Evolutionary conservation across 2,329 filamentous ascomycete species (phyloP), one percentile per base, ranked within the genome.

Genomic region (Helotiales sp.): DNA sequence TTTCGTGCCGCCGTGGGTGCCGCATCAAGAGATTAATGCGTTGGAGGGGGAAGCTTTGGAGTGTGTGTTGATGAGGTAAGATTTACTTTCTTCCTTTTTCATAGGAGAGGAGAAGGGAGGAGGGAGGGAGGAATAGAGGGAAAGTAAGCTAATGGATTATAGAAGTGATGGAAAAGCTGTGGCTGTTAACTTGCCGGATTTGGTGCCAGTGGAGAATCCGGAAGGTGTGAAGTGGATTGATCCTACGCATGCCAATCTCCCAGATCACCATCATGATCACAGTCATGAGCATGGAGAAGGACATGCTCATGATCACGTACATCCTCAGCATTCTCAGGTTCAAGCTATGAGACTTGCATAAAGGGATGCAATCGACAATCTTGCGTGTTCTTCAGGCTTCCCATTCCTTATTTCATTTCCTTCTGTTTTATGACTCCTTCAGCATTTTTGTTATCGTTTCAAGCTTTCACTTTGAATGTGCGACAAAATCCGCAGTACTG

Each of bases 11-110:
- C 75, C 75, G 1, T 77, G 73, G 58, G 73, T 75, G 40, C 75
- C 75, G 36, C 75, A 78, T 65, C 75, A 78, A 66, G 75, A 77
- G 70, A 77, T 77, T 63, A 78, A 77, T 62, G 75, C 75, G 4
- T 66, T 64, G 31, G 70, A 71, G 53, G 70, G 76, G 56, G 74
- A 76, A 67, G 73, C 69, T 47, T 61, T 77, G 60, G 75, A 76
- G 57, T 77, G 75, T 68, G 74, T 63, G 31, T 55, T 60, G 42
- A 60, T 60, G 54, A 53, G 60, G 57, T 62, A 22, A 50, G 42
- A 52, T 51, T 15, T 42, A n/a, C n/a, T n/a, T n/a, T n/a, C 7
- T 3, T 30, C 19, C 8, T 33, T 17, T 34, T 54, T 2, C 13
- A n/a, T 10, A 30, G 10, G 25, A 17, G 22, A 17, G n/a, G 1